Evolutionary conservation across 352 stramenopile genomes (phyloP), one percentile per base, ranked within the genome.

Genomic region (Globisporangium spinosum): DNA sequence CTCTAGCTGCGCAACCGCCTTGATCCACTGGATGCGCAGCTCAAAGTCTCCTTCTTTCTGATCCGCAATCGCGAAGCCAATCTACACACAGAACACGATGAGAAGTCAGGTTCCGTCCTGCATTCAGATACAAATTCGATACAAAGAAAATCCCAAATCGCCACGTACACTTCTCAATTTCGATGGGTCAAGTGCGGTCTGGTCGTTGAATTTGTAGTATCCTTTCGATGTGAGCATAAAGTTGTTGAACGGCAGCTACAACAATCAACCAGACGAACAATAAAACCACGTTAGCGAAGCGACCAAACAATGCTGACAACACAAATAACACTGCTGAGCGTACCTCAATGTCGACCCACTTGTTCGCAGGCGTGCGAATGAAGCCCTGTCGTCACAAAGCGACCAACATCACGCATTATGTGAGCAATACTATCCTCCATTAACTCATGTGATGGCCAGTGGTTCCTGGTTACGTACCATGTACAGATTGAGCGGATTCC

Each of bases 401-500:
- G 54, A 62, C 35, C 49, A 70, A 69, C 10, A 49, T 53, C 27
- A 45, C 23, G 10, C 45, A 51, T 51, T 20, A 8, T 45, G 27
- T 57, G 51, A 22, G 17, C n/a, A 60, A 55, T 15, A 62, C 2
- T n/a, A 8, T 9, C 32, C 32, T 43, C 34, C 34, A 20, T 9
- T 12, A 35, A 63, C 2, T 0, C 51, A 29, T 5, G 23, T 57
- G 12, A 57, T 25, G 25, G 29, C n/a, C 51, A 58, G 51, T 32
- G 20, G 40, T 49, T 49, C 4, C 40, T 17, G 1, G 43, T 20
- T 23, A 38, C 76, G 43, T 65, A 93, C 84, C 83, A 95, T 94
- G 75, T 93, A 90, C 70, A 95, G 70, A 62, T 95, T 91, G 40
- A 94, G 83, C 9, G 88, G 88, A 67, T 95, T 95, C 88, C 88